Evolutionary conservation across 306 rosid genomes (phyloP).

Genomic region (Acacia confusa): DNA sequence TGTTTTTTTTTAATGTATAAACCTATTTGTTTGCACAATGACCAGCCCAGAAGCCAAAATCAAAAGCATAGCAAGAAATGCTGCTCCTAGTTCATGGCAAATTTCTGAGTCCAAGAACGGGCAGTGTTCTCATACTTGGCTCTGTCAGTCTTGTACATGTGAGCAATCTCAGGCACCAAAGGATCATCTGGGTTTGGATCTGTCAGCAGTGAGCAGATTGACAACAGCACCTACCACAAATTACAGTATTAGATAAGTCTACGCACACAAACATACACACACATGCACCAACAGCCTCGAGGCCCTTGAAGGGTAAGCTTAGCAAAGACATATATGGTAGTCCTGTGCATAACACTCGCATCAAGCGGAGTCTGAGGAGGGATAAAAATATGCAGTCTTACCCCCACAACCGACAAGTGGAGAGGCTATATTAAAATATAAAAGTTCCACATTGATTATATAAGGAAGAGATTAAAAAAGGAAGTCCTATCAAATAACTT

Average conservation of each 20-base stretch:
- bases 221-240: constrained; percentile 44
- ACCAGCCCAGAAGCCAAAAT: background rate
- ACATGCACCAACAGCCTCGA: background rate
- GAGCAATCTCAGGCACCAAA: constrained; percentile 60
- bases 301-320: background rate
- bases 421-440: too few species aligned
- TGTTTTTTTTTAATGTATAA: constrained; percentile 12
- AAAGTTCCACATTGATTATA: too few species aligned
- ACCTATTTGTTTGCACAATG: constrained; percentile 19
- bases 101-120: constrained; percentile 63
- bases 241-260: background rate
- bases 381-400: too few species aligned
- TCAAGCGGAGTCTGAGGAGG: too few species aligned
- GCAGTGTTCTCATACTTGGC: constrained; percentile 54
- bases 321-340: background rate
- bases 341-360: too few species aligned
- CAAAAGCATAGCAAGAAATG: constrained; percentile 7
- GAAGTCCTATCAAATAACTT: too few species aligned
- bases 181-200: constrained; percentile 64
- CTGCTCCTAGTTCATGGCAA: constrained; percentile 43
- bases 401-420: too few species aligned
- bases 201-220: constrained; percentile 59
- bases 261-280: background rate
- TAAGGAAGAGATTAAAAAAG: too few species aligned
- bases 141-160: constrained; percentile 56